Base-by-base conservation (phyloP, 306 rosid genomes). In the Rosa rugosa region DNA sequence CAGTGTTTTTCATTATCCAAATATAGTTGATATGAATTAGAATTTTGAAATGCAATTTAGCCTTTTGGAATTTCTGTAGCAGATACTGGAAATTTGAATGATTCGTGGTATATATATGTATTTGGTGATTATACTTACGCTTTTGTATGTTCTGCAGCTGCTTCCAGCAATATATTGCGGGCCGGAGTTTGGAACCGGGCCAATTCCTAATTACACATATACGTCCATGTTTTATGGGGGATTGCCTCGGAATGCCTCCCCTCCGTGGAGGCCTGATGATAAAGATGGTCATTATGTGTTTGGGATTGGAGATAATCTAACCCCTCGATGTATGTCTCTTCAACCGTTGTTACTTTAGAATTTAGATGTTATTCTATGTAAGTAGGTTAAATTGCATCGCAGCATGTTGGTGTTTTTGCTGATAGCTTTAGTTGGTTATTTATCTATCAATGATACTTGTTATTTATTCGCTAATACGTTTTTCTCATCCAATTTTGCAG, bases 211-310 rank as follows among this genome's bases (percentile, higher is more conserved):
- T 87, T 83, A 79, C 71, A 83, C 80, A 18, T 89, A 77, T 77
- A 77, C 95, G 5, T 70, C 93, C 17, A 79, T 84, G 87, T 84
- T 86, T 76, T 86, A 81, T 75, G 82, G 93, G 83, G 93, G 88
- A 50, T 57, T 78, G 51, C 89, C 93, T 53, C 88, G 80, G 70
- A 81, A 85, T 87, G 92, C 85, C 34, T 88, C 97, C 10, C 97
- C 95, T 36, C 95, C 93, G 20, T 92, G 92, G 91, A 89, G 95
- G 77, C 87, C 95, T 31, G 97, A 92, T 72, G 92, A 92, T 80
- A 87, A 90, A 83, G 95, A 92, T 46, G 97, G 95, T 40, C 95
- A 89, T 82, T 90, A 82, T 8, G 90, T 90, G 62, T 92, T 87
- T 63, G 80, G 84, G 1, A 54, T 90, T 20, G 97, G 93, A 40